These are phyloP conservation scores for Dothiorella sarmentorum DNA, from an alignment of 2,329 filamentous ascomycete genomes.

Conservation along the genomic window DNA sequence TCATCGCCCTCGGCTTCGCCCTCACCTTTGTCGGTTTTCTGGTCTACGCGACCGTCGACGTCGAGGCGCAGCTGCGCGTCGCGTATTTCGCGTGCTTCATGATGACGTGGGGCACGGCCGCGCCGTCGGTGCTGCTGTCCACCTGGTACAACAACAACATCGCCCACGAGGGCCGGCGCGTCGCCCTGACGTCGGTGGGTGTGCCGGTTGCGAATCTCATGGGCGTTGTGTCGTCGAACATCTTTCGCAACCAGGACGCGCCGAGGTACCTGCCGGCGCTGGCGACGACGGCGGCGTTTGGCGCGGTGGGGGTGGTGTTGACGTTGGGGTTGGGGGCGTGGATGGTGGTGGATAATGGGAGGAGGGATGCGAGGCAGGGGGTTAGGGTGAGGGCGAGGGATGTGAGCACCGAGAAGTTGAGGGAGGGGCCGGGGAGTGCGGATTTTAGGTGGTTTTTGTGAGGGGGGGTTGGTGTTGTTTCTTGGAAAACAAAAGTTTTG, in stretches of 20 bases:
- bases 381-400: constrained; percentile 50
- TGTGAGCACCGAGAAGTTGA: constrained; percentile 45
- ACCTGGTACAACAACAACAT: constrained; percentile 82
- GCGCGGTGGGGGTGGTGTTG: constrained; percentile 55
- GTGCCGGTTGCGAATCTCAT: constrained; percentile 75
- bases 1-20: constrained; percentile 69
- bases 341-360: constrained; percentile 64
- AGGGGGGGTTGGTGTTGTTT: neutral
- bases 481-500: too few species aligned
- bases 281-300: constrained; percentile 62
- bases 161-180: constrained; percentile 69
- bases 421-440: constrained; percentile 41
- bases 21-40: constrained; percentile 76
- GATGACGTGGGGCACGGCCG: constrained; percentile 78
- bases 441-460: constrained; percentile 45
- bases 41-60: constrained; percentile 67
- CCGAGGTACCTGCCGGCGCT: constrained; percentile 59
- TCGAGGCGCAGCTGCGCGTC: constrained; percentile 57
- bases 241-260: constrained; percentile 21
- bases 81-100: constrained; percentile 77
- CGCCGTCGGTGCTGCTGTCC: constrained; percentile 66
- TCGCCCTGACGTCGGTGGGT: constrained; percentile 67
- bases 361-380: constrained; percentile 57
- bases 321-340: constrained; percentile 57
- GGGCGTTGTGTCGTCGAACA: constrained; percentile 65